Percentiles rank a stretch among this genome's conserved stretches.
Evolutionary conservation across 176 grass and related monocot genomes (phyloP).

Genomic region (Lolium rigidum): DNA sequence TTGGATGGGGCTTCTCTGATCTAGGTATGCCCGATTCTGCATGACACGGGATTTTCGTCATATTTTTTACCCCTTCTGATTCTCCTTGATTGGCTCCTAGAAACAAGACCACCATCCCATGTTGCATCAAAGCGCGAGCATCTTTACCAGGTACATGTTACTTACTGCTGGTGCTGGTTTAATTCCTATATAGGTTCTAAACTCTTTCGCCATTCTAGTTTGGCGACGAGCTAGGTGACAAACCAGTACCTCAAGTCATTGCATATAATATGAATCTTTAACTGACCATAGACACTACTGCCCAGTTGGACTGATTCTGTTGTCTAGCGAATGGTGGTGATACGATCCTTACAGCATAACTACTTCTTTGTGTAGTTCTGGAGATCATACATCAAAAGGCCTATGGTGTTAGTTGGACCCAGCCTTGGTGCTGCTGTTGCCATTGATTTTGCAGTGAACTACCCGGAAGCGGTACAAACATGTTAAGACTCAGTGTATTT

Average conservation of each 20-base stretch:
- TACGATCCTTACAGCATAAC: conserved; percentile 15
- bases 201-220: too few species aligned
- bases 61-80: conserved; percentile 8
- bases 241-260: too few species aligned
- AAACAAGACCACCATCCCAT: conserved; percentile 65
- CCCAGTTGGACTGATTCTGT: background rate
- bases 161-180: background rate
- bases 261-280: too few species aligned
- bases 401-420: conserved; percentile 84
- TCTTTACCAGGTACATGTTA: conserved; percentile 65
- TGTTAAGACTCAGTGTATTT: too few species aligned
- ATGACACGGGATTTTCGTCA: background rate
- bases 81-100: conserved; percentile 41
- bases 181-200: too few species aligned
- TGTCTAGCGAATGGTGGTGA: background rate
- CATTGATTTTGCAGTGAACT: conserved; percentile 74
- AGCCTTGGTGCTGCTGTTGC: conserved; percentile 93
- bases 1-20: conserved; percentile 97
- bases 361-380: conserved; percentile 60
- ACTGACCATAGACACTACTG: too few species aligned
- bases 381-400: conserved; percentile 79
- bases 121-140: conserved; percentile 75
- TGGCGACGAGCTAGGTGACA: too few species aligned
- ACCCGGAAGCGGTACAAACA: conserved; percentile 66
- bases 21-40: conserved; percentile 54